Evolutionary conservation across 2,329 filamentous ascomycete species (phyloP).

Genomic region (Penicillium expansum): DNA sequence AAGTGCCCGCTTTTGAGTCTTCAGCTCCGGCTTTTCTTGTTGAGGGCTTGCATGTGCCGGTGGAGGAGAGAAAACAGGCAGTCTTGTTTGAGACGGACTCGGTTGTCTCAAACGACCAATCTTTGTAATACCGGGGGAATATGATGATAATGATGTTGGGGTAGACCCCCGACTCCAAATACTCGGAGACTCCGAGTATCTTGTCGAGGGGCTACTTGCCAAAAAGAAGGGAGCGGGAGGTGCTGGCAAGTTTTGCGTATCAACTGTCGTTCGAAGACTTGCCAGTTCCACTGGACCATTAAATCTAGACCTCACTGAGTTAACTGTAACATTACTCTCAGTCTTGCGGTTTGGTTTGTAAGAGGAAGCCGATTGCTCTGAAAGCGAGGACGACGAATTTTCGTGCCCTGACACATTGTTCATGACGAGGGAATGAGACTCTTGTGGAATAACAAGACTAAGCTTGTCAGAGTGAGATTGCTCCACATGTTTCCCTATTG

Average conservation of each 20-base stretch:
- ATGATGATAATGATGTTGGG: constrained; percentile 50
- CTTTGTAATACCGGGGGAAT: constrained; percentile 47
- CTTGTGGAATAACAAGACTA: constrained; percentile 33
- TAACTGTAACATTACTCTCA: constrained; percentile 13
- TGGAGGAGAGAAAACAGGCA: constrained; percentile 30
- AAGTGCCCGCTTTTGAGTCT: constrained; percentile 13
- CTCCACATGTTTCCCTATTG: constrained; percentile 37
- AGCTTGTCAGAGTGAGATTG: constrained; percentile 26
- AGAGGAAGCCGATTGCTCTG: constrained; percentile 9
- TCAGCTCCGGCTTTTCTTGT: constrained; percentile 17
- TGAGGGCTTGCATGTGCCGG: constrained; percentile 20
- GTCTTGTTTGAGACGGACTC: constrained; percentile 39
- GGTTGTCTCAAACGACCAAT: constrained; percentile 36
- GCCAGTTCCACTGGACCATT: constrained; percentile 39
- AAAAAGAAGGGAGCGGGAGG: constrained; percentile 41
- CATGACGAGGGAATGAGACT: constrained; percentile 16
- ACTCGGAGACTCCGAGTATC: constrained; percentile 47
- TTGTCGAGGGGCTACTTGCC: constrained; percentile 46
- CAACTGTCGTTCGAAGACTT: constrained; percentile 37
- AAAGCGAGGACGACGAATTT: constrained; percentile 12
- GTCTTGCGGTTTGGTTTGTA: constrained; percentile 17
- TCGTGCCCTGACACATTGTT: constrained; percentile 12
- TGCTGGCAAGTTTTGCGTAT: constrained; percentile 38
- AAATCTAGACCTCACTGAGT: constrained; percentile 11
- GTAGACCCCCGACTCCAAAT: constrained; percentile 50